Base-by-base conservation (phyloP, 2,329 filamentous ascomycete species). In the Ophiocordyceps polyrhachis-furcata region DNA sequence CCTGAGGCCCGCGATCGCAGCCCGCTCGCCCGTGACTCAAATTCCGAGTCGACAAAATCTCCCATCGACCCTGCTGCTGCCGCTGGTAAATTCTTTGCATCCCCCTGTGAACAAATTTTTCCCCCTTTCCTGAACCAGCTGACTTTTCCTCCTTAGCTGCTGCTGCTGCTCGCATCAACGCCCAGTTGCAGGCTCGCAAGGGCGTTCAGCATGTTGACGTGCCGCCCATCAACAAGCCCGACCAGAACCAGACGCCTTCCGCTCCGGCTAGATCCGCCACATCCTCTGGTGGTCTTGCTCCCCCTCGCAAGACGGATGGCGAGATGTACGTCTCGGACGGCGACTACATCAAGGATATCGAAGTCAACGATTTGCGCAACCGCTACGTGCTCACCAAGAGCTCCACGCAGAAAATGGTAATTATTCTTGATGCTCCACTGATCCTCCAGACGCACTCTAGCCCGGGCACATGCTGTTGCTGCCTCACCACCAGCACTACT, bases 371-470 rank as follows among this genome's bases (percentile, higher is more conserved):
- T 64, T 68, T 96, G 58, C 82, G 89, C 51, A 98, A 96, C 62
- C 84, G 89, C 55, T 98, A 98, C 64, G 82, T 88, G 62, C 74
- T 98, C 68, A 98, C 89, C 51, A 96, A 95, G 71, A 87, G 88
- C 58, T 83, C 86, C 56, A 94, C 87, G 52, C 91, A 96, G 73
- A 93, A 94, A 77, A 94, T 91, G 89, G 91, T 98, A 95, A 93
- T 82, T 88, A 81, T 65, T 66, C 74, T 76, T 54, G 52, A 45
- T 52, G 50, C 49, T 54, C 48, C 58, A 67, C 58, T 64, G 58
- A 64, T 61, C 49, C 44, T 55, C 55, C 53, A 59, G 55, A 57
- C 58, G 57, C 53, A 50, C 55, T 52, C 53, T 52, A 54, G 55
- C 54, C 55, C 57, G 58, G 50, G 58, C 55, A 57, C 60, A 52